phyloP scores from a whole-genome alignment of 2,329 filamentous ascomycete genomes.

The Phoma herbarum region DNA sequence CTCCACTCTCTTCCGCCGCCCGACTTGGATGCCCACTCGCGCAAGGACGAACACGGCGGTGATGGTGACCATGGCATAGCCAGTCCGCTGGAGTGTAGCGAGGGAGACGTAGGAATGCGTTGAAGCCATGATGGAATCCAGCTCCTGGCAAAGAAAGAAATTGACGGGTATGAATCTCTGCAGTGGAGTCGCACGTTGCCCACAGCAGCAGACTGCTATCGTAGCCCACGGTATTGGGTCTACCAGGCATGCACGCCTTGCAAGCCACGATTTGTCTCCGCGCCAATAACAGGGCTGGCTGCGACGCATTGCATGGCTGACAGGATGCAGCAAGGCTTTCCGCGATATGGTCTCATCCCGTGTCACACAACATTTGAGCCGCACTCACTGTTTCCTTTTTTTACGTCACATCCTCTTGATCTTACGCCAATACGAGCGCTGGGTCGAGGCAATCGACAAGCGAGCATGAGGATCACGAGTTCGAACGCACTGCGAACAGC shows the following conservation, averaged over 20 bases:
- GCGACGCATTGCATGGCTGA: neutral
- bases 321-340: neutral
- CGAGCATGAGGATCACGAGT: neutral
- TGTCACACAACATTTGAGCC: neutral
- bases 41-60: neutral
- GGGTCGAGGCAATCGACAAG: neutral
- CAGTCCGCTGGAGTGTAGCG: neutral
- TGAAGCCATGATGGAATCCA: neutral
- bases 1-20: neutral
- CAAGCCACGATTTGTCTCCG: neutral
- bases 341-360: neutral
- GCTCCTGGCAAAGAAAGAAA: neutral
- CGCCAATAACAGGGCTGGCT: neutral
- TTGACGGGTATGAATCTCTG: neutral
- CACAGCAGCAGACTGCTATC: neutral
- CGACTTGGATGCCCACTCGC: neutral
- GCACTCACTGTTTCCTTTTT: neutral
- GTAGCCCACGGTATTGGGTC: neutral
- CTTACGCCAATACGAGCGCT: neutral
- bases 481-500: neutral
- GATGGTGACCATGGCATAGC: constrained; percentile 3
- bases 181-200: neutral
- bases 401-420: neutral
- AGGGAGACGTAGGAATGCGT: constrained; percentile 1
- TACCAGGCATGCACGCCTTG: neutral